phyloP scores from a whole-genome alignment of 2,329 filamentous ascomycete species.

The Aspergillus clavatus region DNA sequence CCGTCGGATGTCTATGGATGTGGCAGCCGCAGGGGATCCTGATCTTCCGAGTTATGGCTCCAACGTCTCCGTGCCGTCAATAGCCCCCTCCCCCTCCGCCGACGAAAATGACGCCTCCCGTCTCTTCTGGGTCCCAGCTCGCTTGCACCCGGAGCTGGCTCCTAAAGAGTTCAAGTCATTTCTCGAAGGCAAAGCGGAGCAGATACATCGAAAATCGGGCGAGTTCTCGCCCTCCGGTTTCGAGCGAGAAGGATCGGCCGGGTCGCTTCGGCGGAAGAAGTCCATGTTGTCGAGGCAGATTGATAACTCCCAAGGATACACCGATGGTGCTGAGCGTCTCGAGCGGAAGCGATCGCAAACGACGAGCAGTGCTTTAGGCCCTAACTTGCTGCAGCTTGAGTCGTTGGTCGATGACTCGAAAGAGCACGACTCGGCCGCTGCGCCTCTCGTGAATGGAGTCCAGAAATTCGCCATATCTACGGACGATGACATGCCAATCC shows the following conservation, averaged over 20 bases:
- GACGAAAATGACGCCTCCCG: slow-evolving; percentile 85
- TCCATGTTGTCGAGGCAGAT: slow-evolving; percentile 94
- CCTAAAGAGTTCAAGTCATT: slow-evolving; percentile 97
- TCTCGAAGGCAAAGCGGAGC: slow-evolving; percentile 85
- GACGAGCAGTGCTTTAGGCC: slow-evolving; percentile 51
- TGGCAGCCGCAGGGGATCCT: slow-evolving; percentile 60
- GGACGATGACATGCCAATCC: slow-evolving; percentile 75
- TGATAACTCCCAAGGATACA: slow-evolving; percentile 68
- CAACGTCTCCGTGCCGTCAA: slow-evolving; percentile 38
- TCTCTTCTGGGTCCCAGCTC: slow-evolving; percentile 91
- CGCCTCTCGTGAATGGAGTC: slow-evolving; percentile 45
- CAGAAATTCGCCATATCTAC: slow-evolving; percentile 41
- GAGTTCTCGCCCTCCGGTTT: slow-evolving; percentile 56
- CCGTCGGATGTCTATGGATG: slow-evolving; percentile 91
- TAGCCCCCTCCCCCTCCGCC: slow-evolving; percentile 40
- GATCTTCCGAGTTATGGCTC: slow-evolving; percentile 43
- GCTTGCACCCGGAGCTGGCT: slow-evolving; percentile 88
- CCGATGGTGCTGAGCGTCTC: slow-evolving; percentile 77
- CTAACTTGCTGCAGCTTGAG: slow-evolving; percentile 68
- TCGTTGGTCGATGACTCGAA: slow-evolving; percentile 76
- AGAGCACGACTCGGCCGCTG: slow-evolving; percentile 63
- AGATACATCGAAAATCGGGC: slow-evolving; percentile 78
- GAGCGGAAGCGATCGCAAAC: slow-evolving; percentile 66
- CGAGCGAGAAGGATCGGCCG: slow-evolving; percentile 50
- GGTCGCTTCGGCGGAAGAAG: slow-evolving; percentile 75